These are phyloP conservation scores for Microdochium trichocladiopsis DNA, from an alignment of 2,329 filamentous ascomycete genomes.

Conservation along the genomic window DNA sequence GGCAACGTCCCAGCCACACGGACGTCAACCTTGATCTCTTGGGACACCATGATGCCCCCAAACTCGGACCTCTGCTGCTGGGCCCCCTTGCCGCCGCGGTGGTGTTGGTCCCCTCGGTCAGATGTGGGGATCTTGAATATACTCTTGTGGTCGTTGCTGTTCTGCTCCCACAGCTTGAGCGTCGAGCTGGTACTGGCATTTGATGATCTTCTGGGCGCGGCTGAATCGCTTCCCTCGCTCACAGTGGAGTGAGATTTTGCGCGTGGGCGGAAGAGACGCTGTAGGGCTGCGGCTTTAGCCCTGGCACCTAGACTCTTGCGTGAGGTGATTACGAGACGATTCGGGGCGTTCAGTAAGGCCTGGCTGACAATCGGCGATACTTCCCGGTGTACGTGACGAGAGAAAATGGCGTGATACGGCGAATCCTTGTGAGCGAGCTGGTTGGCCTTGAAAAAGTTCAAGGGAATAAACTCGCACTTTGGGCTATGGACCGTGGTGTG, in stretches of 20 bases:
- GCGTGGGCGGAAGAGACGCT: background rate
- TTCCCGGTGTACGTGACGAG: slow-evolving; percentile 53
- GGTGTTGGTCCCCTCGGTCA: slow-evolving; percentile 5
- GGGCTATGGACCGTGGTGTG: slow-evolving; percentile 44
- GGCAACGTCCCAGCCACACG: slow-evolving; percentile 3
- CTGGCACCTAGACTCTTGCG: background rate
- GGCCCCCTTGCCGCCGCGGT: slow-evolving; percentile 9
- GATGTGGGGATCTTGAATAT: background rate
- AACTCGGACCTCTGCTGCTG: slow-evolving; percentile 17
- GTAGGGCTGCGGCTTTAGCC: background rate
- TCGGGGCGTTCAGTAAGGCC: background rate
- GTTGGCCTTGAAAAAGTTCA: slow-evolving; percentile 59
- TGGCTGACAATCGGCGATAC: slow-evolving; percentile 41
- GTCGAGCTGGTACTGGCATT: slow-evolving; percentile 11
- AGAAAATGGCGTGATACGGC: slow-evolving; percentile 51
- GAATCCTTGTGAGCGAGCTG: slow-evolving; percentile 53
- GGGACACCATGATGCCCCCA: slow-evolving; percentile 55
- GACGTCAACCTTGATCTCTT: slow-evolving; percentile 52
- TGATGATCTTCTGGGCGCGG: background rate
- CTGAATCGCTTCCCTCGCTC: background rate
- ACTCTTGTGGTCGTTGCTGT: slow-evolving; percentile 1
- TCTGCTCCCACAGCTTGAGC: slow-evolving; percentile 21
- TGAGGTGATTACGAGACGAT: background rate
- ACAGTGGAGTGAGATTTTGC: background rate
- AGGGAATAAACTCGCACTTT: slow-evolving; percentile 50